Percentiles rank a stretch among this genome's conserved stretches.
Conservation (phyloP, 257 asterid species). For the Fraxinus anomala region DNA sequence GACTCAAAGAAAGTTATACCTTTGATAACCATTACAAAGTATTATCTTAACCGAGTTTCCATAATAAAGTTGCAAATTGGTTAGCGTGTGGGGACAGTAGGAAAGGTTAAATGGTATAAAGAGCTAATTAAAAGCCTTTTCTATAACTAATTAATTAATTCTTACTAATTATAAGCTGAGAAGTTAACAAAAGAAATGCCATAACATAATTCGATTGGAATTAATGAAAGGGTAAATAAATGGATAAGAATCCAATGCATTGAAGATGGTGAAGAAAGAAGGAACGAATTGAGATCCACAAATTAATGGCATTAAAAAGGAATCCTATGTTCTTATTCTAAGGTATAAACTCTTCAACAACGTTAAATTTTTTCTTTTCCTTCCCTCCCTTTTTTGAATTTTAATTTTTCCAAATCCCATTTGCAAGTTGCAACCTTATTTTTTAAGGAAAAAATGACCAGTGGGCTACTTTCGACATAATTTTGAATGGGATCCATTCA, state of each 20-base stretch:
- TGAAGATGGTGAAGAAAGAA: constrained; percentile 2
- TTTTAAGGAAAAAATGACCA: too few species aligned
- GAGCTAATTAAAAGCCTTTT: neutral
- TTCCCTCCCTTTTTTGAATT: neutral
- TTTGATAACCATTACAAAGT: neutral
- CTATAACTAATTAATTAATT: neutral
- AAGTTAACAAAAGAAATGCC: neutral
- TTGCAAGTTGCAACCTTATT: constrained; percentile 19
- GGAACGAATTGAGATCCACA: constrained; percentile 25
- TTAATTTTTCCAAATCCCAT: neutral
- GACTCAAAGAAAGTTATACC: neutral
- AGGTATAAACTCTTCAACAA: too few species aligned
- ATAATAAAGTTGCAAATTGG: constrained; percentile 20
- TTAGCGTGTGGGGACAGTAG: constrained; percentile 43
- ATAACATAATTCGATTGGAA: constrained; percentile 18
- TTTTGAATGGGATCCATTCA: too few species aligned
- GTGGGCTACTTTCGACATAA: too few species aligned
- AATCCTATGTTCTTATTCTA: too few species aligned
- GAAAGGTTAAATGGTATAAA: constrained; percentile 23
- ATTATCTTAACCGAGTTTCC: neutral
- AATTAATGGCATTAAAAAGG: constrained; percentile 33
- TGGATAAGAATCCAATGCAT: constrained; percentile 37
- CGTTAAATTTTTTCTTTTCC: neutral
- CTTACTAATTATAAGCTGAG: constrained; percentile 8
- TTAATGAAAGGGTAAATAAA: constrained; percentile 22